Base-by-base conservation (phyloP, 2,329 filamentous ascomycete genomes). In the Tolypocladium inflatum region DNA sequence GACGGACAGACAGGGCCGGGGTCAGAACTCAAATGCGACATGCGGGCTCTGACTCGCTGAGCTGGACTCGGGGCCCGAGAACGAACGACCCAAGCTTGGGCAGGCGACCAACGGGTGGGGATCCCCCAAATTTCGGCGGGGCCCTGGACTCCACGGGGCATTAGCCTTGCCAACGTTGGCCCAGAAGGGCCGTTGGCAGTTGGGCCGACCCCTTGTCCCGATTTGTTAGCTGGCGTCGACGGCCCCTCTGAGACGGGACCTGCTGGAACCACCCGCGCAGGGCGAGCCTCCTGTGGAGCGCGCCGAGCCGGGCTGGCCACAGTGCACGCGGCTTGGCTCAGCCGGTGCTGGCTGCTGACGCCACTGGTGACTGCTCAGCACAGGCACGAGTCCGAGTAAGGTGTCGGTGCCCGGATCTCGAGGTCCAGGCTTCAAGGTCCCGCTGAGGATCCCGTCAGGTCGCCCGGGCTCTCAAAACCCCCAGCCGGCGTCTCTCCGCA, bases 131-230 rank as follows among this genome's bases (percentile, higher is more conserved):
- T 10, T 10, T 48, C 43, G 43, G 39, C 39, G 15, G 23, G n/a
- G 54, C 30, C 35, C 10, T n/a, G 17, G 38, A 17, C 54, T 37
- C 38, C 17, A 43, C 26, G 21, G 19, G 23, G n/a, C 23, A n/a
- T 42, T 37, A 33, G 30, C 30, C 39, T 42, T n/a, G 39, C 19
- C 19, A n/a, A n/a, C n/a, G 38, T 39, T 15, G 17, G 17, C 38
- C 38, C 38, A 39, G 38, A 6, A 19, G 30, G 42, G 54, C 57
- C 50, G 57, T 57, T 56, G 54, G 54, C 57, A 59, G 58, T 45
- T 59, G 45, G 48, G n/a, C 57, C 53, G 55, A 54, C n/a, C 55
- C 55, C 58, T 56, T 59, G 59, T 59, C 53, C 55, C 54, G 30
- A 56, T 56, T 59, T 51, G 51, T 23, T 56, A 30, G 45, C 19